Conservation (phyloP, 2,329 filamentous ascomycete species). For the Catunica adiposa region DNA sequence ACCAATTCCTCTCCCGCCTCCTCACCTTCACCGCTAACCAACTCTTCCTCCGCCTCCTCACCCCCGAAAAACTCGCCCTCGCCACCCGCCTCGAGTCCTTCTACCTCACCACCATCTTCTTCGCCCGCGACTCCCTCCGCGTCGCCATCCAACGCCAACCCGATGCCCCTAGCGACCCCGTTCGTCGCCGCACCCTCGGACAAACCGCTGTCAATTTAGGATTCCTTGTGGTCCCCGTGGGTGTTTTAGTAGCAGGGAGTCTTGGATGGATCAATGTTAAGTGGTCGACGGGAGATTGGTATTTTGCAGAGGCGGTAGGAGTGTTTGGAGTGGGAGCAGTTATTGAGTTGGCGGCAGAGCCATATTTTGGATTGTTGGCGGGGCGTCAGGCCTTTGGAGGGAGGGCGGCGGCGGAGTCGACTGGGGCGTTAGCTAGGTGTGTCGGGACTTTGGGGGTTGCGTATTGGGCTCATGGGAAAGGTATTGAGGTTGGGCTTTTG, state of each 20-base stretch:
- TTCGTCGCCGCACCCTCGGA: constrained; percentile 22
- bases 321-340: constrained; percentile 41
- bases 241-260: constrained; percentile 43
- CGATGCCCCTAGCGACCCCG: background rate
- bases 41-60: constrained; percentile 71
- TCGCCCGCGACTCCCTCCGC: constrained; percentile 76
- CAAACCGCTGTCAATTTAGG: constrained; percentile 81
- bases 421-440: constrained; percentile 64
- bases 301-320: constrained; percentile 37
- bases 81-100: constrained; percentile 86
- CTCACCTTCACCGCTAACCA: constrained; percentile 89
- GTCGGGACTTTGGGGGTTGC: constrained; percentile 55
- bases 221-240: constrained; percentile 59
- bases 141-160: constrained; percentile 73
- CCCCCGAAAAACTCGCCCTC: constrained; percentile 67
- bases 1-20: constrained; percentile 74
- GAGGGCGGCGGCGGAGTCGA: constrained; percentile 67
- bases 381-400: constrained; percentile 64
- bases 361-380: constrained; percentile 77
- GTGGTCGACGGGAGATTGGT: constrained; percentile 33
- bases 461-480: constrained; percentile 38
- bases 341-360: constrained; percentile 71
- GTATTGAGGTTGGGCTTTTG: constrained; percentile 51
- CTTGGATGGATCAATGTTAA: constrained; percentile 54
- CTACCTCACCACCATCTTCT: constrained; percentile 84